Evolutionary conservation across 108 stramenopile genomes (phyloP), one percentile per base, ranked within the genome.

Genomic region (Pseudonitzschia pungens): DNA sequence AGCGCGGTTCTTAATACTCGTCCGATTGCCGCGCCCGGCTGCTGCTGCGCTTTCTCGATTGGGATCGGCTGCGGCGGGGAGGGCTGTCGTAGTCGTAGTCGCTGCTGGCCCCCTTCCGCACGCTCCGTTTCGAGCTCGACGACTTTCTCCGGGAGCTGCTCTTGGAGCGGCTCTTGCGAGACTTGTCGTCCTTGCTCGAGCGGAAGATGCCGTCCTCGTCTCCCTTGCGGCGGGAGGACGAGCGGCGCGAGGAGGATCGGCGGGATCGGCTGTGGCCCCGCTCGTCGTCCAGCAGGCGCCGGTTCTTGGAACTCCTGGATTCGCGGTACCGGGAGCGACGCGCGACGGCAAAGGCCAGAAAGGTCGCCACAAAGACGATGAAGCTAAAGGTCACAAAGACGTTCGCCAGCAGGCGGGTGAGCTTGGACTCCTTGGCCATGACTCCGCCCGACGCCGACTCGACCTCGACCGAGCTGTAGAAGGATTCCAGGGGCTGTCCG

Each of bases 341-440:
- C 8, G 92, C 92, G 29, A 94, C 92, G 22, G 90, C 90, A 71
- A 94, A 94, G 33, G 92, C 92, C 28, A 94, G 60, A 73, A 94
- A 94, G 66, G 92, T 91, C 16, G 90, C 90, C 15, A 94, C 81
- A 68, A 94, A 94, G 28, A 91, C 77, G 21, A 94, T 81, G 42
- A 89, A 88, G 15, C 86, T 68, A 28, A 87, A 68, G 14, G 89
- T 89, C 26, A 94, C 68, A 79, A 86, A 91, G 27, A 79, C 77
- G 64, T 94, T 94, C 27, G 90, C 89, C 75, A 88, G 65, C 66
- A 94, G 59, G 4, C 89, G 83, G 44, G 84, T 83, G 29, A 87
- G 57, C n/a, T 79, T 63, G 1, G 84, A 81, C 55, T 78, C 85
- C 42, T 77, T 65, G 7, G 73, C 45, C 31, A 26, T 50, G 41